Evolutionary conservation across 352 stramenopile species (phyloP).

Genomic region (Globisporangium orthogonon): DNA sequence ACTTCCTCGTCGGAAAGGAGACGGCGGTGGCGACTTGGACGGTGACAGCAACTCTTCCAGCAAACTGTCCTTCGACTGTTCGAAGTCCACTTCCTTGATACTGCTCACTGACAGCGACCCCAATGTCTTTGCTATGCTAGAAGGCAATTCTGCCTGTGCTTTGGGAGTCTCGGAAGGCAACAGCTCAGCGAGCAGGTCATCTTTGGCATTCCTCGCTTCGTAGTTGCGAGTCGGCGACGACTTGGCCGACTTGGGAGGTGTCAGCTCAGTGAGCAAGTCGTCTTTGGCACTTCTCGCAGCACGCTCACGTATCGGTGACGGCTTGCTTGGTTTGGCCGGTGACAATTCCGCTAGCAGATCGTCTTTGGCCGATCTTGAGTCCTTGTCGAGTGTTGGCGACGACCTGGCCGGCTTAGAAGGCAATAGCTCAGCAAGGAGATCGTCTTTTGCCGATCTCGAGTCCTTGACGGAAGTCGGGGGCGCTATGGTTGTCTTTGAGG

Average conservation of each 20-base stretch:
- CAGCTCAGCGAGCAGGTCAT: slow-evolving; percentile 19
- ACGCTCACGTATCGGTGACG: too few species aligned
- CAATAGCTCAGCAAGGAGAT: slow-evolving; percentile 9
- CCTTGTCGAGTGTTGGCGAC: background rate
- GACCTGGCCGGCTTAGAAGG: background rate
- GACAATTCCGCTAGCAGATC: slow-evolving; percentile 11
- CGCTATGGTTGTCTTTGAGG: background rate
- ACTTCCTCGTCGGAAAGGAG: slow-evolving; percentile 6
- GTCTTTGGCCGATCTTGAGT: slow-evolving; percentile 1
- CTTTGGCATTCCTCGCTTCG: background rate
- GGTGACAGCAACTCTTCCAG: slow-evolving; percentile 51
- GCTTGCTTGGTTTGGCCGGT: background rate
- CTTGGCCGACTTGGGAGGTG: background rate
- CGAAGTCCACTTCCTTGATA: slow-evolving; percentile 54
- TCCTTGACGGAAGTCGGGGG: background rate
- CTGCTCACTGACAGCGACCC: slow-evolving; percentile 28
- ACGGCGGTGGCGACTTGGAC: slow-evolving; percentile 12
- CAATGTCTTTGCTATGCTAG: slow-evolving; percentile 19
- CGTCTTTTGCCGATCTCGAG: slow-evolving; percentile 1
- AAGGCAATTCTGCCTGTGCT: slow-evolving; percentile 18
- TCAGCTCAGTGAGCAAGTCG: slow-evolving; percentile 10
- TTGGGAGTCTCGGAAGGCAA: slow-evolving; percentile 10
- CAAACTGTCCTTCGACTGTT: slow-evolving; percentile 63
- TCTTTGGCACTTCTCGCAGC: background rate
- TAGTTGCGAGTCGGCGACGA: background rate